A percentile compares a stretch with the other conserved stretches of the same genome.
Evolutionary conservation across 768 basidiomycete genomes (phyloP).

Genomic region (Chiua virens): DNA sequence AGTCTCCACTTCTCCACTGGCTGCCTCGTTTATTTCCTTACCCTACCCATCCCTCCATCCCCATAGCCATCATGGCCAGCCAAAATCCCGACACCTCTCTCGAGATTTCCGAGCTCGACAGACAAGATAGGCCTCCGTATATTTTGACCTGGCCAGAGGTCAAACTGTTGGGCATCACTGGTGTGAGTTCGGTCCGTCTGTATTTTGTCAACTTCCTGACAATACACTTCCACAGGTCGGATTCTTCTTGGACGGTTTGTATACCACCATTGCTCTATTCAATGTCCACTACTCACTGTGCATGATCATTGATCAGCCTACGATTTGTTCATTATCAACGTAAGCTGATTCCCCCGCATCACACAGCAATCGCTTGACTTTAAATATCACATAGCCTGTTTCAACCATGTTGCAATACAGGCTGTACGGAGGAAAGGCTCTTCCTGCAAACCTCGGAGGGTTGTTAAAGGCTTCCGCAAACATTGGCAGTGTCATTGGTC

Average conservation of each 20-base stretch:
- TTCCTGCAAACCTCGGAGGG: constrained; percentile 58
- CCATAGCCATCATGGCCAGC: constrained; percentile 9
- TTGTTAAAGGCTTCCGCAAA: constrained; percentile 68
- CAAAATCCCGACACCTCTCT: constrained; percentile 13
- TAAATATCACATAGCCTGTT: constrained; percentile 46
- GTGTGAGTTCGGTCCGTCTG: constrained; percentile 37
- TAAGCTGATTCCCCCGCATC: constrained; percentile 24
- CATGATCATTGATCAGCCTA: constrained; percentile 54
- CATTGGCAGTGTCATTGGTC: constrained; percentile 71
- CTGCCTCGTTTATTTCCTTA: neutral
- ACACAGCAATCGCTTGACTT: neutral
- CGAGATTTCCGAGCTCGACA: constrained; percentile 29
- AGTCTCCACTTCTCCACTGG: too few species aligned
- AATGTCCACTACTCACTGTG: constrained; percentile 1
- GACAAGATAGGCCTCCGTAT: constrained; percentile 37
- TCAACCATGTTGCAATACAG: constrained; percentile 67
- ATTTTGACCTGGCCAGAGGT: constrained; percentile 46
- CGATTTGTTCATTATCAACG: constrained; percentile 72
- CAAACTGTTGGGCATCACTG: constrained; percentile 62
- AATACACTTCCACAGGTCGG: constrained; percentile 45
- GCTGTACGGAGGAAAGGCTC: constrained; percentile 49
- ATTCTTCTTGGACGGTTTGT: constrained; percentile 68
- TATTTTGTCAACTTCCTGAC: neutral
- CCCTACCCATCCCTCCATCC: neutral
- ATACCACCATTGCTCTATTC: neutral